phyloP scores from a whole-genome alignment of 192 early-diverging fungal genomes.

The Umbelopsis sp. region DNA sequence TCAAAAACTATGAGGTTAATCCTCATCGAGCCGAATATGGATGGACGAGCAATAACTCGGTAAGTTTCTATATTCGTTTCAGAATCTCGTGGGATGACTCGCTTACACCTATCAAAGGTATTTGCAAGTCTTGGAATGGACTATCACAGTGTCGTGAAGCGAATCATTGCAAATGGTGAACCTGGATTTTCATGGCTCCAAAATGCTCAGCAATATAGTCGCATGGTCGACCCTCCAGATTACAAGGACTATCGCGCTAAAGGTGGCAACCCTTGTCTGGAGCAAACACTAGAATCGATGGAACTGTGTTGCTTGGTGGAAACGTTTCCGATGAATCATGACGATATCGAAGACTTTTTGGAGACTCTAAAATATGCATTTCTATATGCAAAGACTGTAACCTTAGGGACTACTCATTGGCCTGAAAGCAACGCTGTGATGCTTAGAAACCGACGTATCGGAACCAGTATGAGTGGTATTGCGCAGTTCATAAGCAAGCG shows the following conservation, averaged over 20 bases:
- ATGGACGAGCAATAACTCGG: slow-evolving; percentile 56
- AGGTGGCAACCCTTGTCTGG: slow-evolving; percentile 52
- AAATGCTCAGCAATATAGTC: slow-evolving; percentile 40
- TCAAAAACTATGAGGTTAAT: slow-evolving; percentile 52
- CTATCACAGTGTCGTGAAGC: slow-evolving; percentile 34
- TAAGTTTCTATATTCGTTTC: neutral
- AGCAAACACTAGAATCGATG: slow-evolving; percentile 49
- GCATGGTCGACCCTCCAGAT: slow-evolving; percentile 38
- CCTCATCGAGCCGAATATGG: slow-evolving; percentile 47
- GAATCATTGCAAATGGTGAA: slow-evolving; percentile 45
- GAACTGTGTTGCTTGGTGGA: slow-evolving; percentile 53
- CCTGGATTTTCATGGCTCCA: slow-evolving; percentile 53
- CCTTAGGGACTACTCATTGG: slow-evolving; percentile 49
- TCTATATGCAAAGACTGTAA: slow-evolving; percentile 53
- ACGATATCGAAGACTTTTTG: slow-evolving; percentile 36
- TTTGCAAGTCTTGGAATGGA: slow-evolving; percentile 46
- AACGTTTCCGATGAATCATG: slow-evolving; percentile 45
- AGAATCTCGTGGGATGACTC: no score
- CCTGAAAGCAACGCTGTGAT: slow-evolving; percentile 45
- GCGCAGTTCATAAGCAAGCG: slow-evolving; percentile 46
- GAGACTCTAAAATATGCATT: slow-evolving; percentile 48
- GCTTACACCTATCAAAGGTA: slow-evolving; percentile 18
- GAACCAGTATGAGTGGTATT: slow-evolving; percentile 45
- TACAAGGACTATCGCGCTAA: slow-evolving; percentile 34
- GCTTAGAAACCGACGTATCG: slow-evolving; percentile 51